phyloP scores from a whole-genome alignment of 176 grass and related monocot genomes.

The Olyra latifolia region DNA sequence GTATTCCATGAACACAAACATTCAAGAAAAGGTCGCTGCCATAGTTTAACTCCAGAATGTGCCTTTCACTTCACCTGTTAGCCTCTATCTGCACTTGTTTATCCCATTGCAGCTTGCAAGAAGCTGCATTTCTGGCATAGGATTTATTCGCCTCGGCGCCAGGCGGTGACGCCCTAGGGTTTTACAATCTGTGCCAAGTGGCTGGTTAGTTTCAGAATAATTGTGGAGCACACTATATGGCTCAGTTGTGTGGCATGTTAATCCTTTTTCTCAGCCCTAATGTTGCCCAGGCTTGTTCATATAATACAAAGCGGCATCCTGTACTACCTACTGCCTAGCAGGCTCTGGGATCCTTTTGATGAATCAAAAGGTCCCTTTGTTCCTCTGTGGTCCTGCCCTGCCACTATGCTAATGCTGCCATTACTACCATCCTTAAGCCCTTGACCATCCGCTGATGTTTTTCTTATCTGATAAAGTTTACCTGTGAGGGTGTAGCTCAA shows the following conservation, averaged over 20 bases:
- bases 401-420: background rate
- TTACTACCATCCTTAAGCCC: background rate
- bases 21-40: background rate
- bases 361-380: constrained; percentile 13
- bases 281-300: background rate
- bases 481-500: background rate
- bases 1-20: background rate
- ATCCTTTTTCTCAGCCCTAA: background rate
- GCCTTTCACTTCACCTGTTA: background rate
- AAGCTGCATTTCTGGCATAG: background rate
- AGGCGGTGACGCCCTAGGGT: background rate
- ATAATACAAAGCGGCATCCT: constrained; percentile 3
- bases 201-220: constrained; percentile 1
- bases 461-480: background rate
- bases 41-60: background rate
- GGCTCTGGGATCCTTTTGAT: constrained; percentile 10
- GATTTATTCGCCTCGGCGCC: background rate
- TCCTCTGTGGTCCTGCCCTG: constrained; percentile 7
- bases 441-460: no score
- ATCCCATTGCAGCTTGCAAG: background rate
- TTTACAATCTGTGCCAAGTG: background rate
- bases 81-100: constrained; percentile 2
- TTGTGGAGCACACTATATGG: background rate
- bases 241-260: background rate
- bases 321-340: background rate